Evolutionary conservation across 352 stramenopile genomes (phyloP).

Genomic region (Albugo candida): DNA sequence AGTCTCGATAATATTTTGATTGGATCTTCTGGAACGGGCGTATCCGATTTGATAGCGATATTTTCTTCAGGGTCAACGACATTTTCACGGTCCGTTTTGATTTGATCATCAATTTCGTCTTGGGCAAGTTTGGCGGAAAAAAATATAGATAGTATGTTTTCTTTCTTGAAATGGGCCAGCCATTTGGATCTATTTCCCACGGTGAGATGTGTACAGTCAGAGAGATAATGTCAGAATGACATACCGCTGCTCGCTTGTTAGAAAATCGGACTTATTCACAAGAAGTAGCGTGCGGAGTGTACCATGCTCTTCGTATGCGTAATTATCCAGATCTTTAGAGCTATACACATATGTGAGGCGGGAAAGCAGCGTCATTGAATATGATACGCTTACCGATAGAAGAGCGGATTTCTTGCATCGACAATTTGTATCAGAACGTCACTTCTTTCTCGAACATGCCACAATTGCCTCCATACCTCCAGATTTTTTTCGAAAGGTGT

Average conservation of each 20-base stretch:
- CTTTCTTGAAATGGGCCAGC: constrained; percentile 86
- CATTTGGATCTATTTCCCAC: constrained; percentile 49
- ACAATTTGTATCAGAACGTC: constrained; percentile 97
- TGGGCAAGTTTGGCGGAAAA: constrained; percentile 95
- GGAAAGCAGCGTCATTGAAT: background rate
- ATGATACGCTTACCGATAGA: constrained; percentile 77
- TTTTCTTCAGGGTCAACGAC: constrained; percentile 16
- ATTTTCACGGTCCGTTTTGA: constrained; percentile 30
- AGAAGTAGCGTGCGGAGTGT: constrained; percentile 87
- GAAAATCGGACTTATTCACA: constrained; percentile 99
- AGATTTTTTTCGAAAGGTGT: constrained; percentile 99
- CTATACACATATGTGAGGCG: constrained; percentile 12
- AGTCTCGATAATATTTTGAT: constrained; percentile 29
- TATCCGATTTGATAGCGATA: too few species aligned
- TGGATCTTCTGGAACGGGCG: background rate
- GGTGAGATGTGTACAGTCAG: background rate
- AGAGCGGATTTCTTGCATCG: constrained; percentile 95
- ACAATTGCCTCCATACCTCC: constrained; percentile 99
- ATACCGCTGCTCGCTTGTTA: constrained; percentile 82
- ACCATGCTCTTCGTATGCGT: constrained; percentile 84
- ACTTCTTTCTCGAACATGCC: constrained; percentile 95
- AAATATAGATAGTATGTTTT: constrained; percentile 90
- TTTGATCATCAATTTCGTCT: constrained; percentile 72
- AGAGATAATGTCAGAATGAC: background rate
- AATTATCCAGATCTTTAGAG: constrained; percentile 88